phyloP scores from a whole-genome alignment of 2,329 filamentous ascomycete species.

The Sarocladium oryzae region DNA sequence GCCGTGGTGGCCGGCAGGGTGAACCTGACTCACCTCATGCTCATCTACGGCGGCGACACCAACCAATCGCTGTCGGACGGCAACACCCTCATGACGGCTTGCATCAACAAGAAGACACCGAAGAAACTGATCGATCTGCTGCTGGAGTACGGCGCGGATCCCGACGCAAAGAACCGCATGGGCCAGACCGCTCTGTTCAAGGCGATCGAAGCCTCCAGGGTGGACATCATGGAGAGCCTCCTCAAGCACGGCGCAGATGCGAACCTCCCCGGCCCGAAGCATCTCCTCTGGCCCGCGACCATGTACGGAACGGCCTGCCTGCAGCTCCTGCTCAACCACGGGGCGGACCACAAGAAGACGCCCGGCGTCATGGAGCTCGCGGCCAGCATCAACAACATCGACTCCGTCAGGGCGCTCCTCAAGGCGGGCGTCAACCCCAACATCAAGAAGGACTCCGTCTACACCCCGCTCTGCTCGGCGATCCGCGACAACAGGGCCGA shows the following conservation, averaged over 20 bases:
- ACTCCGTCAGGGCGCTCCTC: slow-evolving; percentile 51
- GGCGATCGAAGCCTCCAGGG: slow-evolving; percentile 49
- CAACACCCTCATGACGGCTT: slow-evolving; percentile 53
- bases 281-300: slow-evolving; percentile 60
- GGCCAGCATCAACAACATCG: slow-evolving; percentile 55
- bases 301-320: slow-evolving; percentile 50
- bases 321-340: slow-evolving; percentile 49
- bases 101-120: slow-evolving; percentile 53
- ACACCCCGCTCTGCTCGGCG: slow-evolving; percentile 61
- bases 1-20: slow-evolving; percentile 46
- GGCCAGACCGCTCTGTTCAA: slow-evolving; percentile 59
- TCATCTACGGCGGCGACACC: slow-evolving; percentile 55
- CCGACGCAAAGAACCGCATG: slow-evolving; percentile 52
- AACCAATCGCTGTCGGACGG: slow-evolving; percentile 47
- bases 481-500: slow-evolving; percentile 60
- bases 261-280: slow-evolving; percentile 62
- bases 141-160: slow-evolving; percentile 52
- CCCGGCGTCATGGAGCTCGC: slow-evolving; percentile 61
- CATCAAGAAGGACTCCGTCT: slow-evolving; percentile 57
- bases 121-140: slow-evolving; percentile 50
- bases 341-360: slow-evolving; percentile 53
- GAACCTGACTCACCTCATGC: slow-evolving; percentile 51
- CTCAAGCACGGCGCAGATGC: slow-evolving; percentile 55
- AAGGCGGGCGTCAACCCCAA: slow-evolving; percentile 55
- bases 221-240: slow-evolving; percentile 46